Base-by-base conservation (phyloP, 352 stramenopile species). In the Phytopythium helicoides region DNA sequence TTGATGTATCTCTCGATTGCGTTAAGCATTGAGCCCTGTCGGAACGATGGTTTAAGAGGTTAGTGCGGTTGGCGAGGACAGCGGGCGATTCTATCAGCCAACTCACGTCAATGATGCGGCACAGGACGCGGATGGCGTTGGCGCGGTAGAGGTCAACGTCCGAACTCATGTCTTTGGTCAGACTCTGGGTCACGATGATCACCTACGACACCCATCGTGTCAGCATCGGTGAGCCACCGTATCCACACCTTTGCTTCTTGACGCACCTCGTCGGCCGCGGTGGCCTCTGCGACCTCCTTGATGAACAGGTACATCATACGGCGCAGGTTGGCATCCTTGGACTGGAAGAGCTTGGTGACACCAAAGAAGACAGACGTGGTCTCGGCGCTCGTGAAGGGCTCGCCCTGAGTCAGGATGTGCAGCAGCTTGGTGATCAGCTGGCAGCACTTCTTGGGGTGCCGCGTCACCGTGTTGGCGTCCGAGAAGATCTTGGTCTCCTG, bases 271-370 rank as follows among this genome's bases (percentile, higher is more conserved):
- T 93, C 81, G 12, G 89, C 83, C 22, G 89, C 86, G n/a, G 89
- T 96, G 19, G 84, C 85, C 56, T 97, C 89, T 0, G 86, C 94
- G 51, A 99, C 95, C 58, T 99, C 97, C 75, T 99, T 99, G 66
- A 99, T 98, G 68, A 99, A 99, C 3, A 99, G 75, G 74, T 99
- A 99, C 60, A 99, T 98, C 95, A 99, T 99, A 21, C 97, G 83
- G 18, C 97, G 78, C 47, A 99, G 71, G 38, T 97, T 98, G 25
- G 85, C 94, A 72, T 99, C 96, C 62, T 99, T 94, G 51, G 83
- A 98, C 86, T 99, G 97, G 71, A 99, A 99, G 18, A 99, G 88
- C 81, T 99, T 99, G 2, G 97, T 99, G 12, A 99, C 96, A 15
- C 95, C 97, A 56, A 99, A 99, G 71, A 99, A 99, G 16, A 99